phyloP scores from a whole-genome alignment of 352 stramenopile genomes.

The Phytophthora macrochlamydospora region DNA sequence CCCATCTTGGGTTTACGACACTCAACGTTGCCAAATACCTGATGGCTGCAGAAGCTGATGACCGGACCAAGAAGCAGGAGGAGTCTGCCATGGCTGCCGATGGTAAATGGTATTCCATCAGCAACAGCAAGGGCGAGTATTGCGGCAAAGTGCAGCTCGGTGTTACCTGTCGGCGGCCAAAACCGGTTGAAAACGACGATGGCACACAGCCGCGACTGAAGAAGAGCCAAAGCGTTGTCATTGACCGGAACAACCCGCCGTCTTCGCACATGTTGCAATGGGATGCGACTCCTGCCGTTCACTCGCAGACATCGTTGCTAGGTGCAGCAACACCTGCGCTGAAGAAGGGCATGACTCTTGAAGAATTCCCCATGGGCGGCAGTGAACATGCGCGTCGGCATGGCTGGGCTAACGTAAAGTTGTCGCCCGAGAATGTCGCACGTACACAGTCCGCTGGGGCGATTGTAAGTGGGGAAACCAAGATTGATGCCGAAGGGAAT shows the following conservation, averaged over 20 bases:
- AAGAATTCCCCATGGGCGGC: slow-evolving; percentile 40
- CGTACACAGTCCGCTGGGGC: slow-evolving; percentile 66
- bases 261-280: slow-evolving; percentile 81
- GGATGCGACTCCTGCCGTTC: slow-evolving; percentile 46
- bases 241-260: slow-evolving; percentile 70
- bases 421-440: slow-evolving; percentile 61
- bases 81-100: slow-evolving; percentile 75
- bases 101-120: slow-evolving; percentile 85
- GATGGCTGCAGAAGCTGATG: slow-evolving; percentile 59
- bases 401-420: slow-evolving; percentile 82
- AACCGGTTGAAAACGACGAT: slow-evolving; percentile 30
- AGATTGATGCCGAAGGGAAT: slow-evolving; percentile 34
- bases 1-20: slow-evolving; percentile 65
- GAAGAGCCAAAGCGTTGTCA: slow-evolving; percentile 81
- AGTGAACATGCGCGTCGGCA: slow-evolving; percentile 55
- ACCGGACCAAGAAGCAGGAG: slow-evolving; percentile 53
- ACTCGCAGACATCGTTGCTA: slow-evolving; percentile 36
- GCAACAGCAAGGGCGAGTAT: slow-evolving; percentile 86
- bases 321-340: slow-evolving; percentile 44
- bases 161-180: slow-evolving; percentile 66
- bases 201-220: slow-evolving; percentile 62
- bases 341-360: slow-evolving; percentile 36
- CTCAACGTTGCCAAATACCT: slow-evolving; percentile 87
- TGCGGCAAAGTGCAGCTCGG: slow-evolving; percentile 85
- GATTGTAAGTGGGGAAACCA: slow-evolving; percentile 28